Percentiles rank a stretch among this genome's conserved stretches.
Evolutionary conservation across 768 basidiomycete genomes (phyloP).

Genomic region (Serendipita sp.): DNA sequence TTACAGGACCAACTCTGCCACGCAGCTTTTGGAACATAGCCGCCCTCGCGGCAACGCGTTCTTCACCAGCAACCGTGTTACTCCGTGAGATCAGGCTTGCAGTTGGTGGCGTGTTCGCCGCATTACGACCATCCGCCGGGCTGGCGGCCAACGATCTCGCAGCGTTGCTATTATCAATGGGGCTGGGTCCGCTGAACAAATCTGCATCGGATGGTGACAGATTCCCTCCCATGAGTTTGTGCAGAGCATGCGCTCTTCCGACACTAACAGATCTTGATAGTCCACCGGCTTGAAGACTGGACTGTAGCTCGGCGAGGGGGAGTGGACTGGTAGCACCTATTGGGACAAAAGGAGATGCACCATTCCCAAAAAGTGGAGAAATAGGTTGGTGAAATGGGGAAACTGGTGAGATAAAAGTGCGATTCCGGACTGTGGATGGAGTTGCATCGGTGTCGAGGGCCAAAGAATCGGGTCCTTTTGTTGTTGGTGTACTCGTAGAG

Average conservation of each 20-base stretch:
- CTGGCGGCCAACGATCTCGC: not conserved
- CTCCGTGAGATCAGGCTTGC: constrained; percentile 28
- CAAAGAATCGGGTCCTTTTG: not conserved
- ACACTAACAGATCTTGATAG: constrained; percentile 84
- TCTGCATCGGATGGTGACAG: constrained; percentile 19
- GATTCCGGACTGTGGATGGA: not conserved
- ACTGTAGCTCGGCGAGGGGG: not conserved
- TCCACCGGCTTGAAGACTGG: constrained; percentile 22
- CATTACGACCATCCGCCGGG: not conserved
- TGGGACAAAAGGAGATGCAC: not conserved
- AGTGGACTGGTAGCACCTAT: not conserved
- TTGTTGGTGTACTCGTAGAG: not conserved
- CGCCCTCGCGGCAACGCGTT: constrained; percentile 56
- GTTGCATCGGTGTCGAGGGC: not conserved
- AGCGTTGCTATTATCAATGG: not conserved
- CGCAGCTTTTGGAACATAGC: constrained; percentile 32
- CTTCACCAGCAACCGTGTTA: constrained; percentile 72
- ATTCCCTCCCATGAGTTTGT: constrained; percentile 63
- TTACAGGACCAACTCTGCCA: constrained; percentile 9
- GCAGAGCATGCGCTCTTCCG: constrained; percentile 65
- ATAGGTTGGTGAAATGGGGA: not conserved
- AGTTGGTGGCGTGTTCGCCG: not conserved
- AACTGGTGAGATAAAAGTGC: constrained; percentile 2
- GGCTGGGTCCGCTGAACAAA: not conserved
- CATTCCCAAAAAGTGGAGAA: not conserved